Conservation (phyloP, 371 early-diverging fungal genomes). For the Rhizopus stolonifer region DNA sequence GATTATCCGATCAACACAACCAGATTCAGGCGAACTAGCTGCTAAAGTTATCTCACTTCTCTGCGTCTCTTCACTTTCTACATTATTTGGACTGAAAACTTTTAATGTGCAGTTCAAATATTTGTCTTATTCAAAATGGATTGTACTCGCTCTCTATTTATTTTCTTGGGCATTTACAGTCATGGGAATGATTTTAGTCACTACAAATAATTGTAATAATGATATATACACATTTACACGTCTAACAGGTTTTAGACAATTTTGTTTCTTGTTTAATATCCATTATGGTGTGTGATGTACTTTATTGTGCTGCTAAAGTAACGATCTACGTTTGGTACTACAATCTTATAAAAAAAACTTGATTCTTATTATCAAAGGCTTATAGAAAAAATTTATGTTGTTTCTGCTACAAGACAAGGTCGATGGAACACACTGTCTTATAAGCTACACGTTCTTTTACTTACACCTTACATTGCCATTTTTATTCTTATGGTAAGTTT, state of each 20-base stretch:
- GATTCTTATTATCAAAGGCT: conserved; percentile 15
- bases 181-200: conserved; percentile 13
- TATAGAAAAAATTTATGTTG: conserved; percentile 35
- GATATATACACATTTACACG: background rate
- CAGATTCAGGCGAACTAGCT: conserved; percentile 19
- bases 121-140: conserved; percentile 24
- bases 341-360: background rate
- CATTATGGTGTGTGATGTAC: conserved; percentile 23
- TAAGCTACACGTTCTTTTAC: conserved; percentile 24
- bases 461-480: conserved; percentile 45
- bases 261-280: conserved; percentile 23
- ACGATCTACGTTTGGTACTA: conserved; percentile 24
- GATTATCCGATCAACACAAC: conserved; percentile 13
- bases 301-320: conserved; percentile 28
- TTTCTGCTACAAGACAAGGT: conserved; percentile 25
- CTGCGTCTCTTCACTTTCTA: conserved; percentile 10
- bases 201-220: conserved; percentile 22
- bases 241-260: conserved; percentile 6
- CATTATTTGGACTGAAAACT: conserved; percentile 22
- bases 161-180: conserved; percentile 26
- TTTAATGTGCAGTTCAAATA: conserved; percentile 22
- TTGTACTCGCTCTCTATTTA: conserved; percentile 16
- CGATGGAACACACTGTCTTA: conserved; percentile 39
- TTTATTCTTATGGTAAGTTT: conserved; percentile 43
- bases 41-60: conserved; percentile 21